These are phyloP conservation scores for Citrullus mucosospermus DNA, from an alignment of 306 rosid genomes.

Conservation along the genomic window DNA sequence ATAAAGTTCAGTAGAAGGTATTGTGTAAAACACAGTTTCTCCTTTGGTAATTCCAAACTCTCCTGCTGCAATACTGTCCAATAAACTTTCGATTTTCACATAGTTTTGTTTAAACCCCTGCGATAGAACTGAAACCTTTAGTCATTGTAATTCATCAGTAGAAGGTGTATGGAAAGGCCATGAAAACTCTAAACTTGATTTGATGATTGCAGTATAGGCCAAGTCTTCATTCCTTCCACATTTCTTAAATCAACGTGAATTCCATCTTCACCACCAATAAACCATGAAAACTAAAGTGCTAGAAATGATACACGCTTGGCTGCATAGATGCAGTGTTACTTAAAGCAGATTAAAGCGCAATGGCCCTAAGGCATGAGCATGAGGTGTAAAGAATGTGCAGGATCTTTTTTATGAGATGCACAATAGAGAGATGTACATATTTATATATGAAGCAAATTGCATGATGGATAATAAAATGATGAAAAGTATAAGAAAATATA, in stretches of 20 bases:
- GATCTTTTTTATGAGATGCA: too few species aligned
- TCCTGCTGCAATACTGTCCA: too few species aligned
- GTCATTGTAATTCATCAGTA: neutral
- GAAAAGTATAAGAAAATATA: too few species aligned
- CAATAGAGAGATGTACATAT: too few species aligned
- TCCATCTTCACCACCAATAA: neutral
- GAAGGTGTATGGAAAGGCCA: neutral
- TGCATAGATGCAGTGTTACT: neutral
- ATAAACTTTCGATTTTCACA: neutral
- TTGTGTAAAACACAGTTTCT: neutral
- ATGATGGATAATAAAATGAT: too few species aligned
- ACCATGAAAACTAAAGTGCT: neutral
- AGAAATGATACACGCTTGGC: neutral
- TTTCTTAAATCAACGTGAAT: neutral
- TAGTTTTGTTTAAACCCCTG: neutral
- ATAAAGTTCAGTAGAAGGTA: neutral
- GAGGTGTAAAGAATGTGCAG: too few species aligned
- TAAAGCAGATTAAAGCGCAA: too few species aligned
- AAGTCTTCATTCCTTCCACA: neutral
- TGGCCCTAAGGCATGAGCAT: too few species aligned
- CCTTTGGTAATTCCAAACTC: neutral
- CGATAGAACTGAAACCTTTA: neutral
- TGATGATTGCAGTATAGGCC: neutral
- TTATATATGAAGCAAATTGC: too few species aligned
- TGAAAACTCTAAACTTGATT: neutral